Evolutionary conservation across 805 yeast genomes (phyloP).

Genomic region (Metschnikowia orientalis): DNA sequence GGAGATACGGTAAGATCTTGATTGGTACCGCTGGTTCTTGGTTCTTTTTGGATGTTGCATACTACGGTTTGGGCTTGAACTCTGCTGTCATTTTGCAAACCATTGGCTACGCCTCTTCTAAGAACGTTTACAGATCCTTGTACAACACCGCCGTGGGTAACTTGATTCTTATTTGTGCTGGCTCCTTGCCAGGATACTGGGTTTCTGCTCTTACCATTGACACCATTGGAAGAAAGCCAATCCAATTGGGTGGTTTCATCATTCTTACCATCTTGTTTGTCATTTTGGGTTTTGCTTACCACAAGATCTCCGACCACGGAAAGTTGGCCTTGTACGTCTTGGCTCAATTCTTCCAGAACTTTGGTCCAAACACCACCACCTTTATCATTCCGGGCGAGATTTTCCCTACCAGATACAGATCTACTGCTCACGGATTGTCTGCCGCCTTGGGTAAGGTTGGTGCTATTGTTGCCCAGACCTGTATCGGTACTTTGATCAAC

Average conservation of each 20-base stretch:
- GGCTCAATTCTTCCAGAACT: constrained; percentile 84
- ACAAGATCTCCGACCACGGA: constrained; percentile 63
- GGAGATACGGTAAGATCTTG: constrained; percentile 82
- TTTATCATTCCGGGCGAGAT: constrained; percentile 88
- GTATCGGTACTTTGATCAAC: constrained; percentile 76
- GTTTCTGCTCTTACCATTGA: constrained; percentile 75
- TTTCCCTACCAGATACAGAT: constrained; percentile 93
- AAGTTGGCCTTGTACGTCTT: constrained; percentile 72
- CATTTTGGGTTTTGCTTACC: constrained; percentile 78
- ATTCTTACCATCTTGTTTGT: constrained; percentile 70
- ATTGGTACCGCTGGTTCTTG: constrained; percentile 89
- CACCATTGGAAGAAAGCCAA: constrained; percentile 76
- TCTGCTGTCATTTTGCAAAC: constrained; percentile 73
- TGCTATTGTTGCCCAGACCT: constrained; percentile 87
- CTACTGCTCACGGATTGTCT: constrained; percentile 91
- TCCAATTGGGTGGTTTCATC: constrained; percentile 73
- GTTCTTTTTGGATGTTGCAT: constrained; percentile 88
- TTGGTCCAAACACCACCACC: constrained; percentile 92
- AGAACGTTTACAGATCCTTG: constrained; percentile 64
- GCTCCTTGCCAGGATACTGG: constrained; percentile 95
- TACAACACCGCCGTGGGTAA: constrained; percentile 87
- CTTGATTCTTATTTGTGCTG: constrained; percentile 88
- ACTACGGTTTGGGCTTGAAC: constrained; percentile 83
- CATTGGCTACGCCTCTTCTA: constrained; percentile 75
- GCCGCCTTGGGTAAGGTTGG: constrained; percentile 92